Conservation (phyloP, 2,329 filamentous ascomycete species). For the Talaromyces sp. region DNA sequence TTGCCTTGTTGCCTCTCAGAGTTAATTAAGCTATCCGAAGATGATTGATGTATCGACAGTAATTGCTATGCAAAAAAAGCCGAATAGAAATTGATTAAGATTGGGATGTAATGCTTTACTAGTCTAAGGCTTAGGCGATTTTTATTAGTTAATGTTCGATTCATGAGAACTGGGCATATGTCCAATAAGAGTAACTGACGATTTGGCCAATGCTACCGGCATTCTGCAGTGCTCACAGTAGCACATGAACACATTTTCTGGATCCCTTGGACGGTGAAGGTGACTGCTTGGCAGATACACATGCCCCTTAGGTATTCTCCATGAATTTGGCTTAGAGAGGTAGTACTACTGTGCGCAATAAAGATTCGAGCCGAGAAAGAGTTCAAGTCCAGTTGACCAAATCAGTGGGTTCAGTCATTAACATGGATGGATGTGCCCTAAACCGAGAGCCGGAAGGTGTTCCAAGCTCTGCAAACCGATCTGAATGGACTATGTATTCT, state of each 20-base stretch:
- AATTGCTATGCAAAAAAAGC: neutral
- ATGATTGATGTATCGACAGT: neutral
- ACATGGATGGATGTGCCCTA: too few relatives aligned
- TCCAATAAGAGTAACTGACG: neutral
- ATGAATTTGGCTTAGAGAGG: neutral
- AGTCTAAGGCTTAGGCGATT: neutral
- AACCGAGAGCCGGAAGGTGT: neutral
- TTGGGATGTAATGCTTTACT: neutral
- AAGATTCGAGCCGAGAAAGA: neutral
- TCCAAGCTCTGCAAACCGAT: neutral
- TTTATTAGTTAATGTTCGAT: neutral
- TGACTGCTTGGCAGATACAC: neutral
- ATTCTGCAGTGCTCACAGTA: neutral
- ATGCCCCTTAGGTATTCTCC: neutral
- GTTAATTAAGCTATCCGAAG: neutral
- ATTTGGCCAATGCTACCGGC: neutral
- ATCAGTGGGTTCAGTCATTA: neutral
- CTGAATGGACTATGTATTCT: neutral
- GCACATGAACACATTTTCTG: neutral
- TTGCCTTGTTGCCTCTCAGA: neutral
- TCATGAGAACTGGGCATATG: too few relatives aligned
- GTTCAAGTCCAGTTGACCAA: neutral
- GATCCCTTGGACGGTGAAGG: neutral
- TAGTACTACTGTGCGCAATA: neutral
- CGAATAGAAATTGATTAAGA: neutral